These are phyloP conservation scores for Pleurotus salmoneostramineus DNA, from an alignment of 768 basidiomycete genomes.

Conservation along the genomic window DNA sequence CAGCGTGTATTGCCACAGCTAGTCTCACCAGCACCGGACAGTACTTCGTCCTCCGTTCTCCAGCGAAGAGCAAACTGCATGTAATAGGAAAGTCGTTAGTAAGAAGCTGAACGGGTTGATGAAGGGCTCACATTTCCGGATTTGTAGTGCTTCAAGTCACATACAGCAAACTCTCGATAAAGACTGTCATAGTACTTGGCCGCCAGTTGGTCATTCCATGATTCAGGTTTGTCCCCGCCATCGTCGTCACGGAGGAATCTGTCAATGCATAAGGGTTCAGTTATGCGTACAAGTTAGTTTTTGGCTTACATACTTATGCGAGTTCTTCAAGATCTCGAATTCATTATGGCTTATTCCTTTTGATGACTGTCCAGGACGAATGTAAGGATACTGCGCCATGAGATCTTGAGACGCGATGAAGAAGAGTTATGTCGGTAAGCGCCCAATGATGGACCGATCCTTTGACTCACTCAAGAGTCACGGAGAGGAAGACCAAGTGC, in stretches of 20 bases:
- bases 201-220: constrained; percentile 87
- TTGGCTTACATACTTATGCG: constrained; percentile 51
- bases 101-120: neutral
- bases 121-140: constrained; percentile 66
- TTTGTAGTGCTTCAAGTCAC: constrained; percentile 96
- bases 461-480: no score
- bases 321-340: constrained; percentile 72
- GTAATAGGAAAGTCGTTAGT: neutral
- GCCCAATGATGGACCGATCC: no score
- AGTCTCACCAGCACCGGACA: constrained; percentile 79
- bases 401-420: no score
- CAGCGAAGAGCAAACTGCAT: constrained; percentile 84
- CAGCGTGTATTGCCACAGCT: constrained; percentile 92
- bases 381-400: constrained; percentile 3
- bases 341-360: constrained; percentile 32
- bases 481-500: no score
- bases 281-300: neutral
- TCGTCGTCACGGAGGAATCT: constrained; percentile 80
- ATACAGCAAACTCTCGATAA: constrained; percentile 89
- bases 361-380: neutral
- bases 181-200: constrained; percentile 84
- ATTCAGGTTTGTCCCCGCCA: constrained; percentile 28
- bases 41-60: constrained; percentile 89
- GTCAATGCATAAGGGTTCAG: neutral
- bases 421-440: no score